Base-by-base conservation (phyloP, 208 protist species). In the Herpetomonas samuelpessoai region DNA sequence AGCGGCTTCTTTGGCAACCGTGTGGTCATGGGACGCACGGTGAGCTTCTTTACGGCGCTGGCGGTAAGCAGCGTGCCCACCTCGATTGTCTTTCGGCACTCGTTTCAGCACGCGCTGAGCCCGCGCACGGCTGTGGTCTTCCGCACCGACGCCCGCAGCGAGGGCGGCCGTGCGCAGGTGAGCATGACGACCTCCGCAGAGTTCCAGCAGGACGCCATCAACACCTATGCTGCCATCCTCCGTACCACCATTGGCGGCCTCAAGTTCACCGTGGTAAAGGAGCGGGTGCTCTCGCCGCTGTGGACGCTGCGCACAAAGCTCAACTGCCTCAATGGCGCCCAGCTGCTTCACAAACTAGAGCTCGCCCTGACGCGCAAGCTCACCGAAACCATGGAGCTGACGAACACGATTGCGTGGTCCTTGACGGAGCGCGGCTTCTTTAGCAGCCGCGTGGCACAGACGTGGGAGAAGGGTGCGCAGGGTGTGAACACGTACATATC, bases 381-480 rank as follows among this genome's bases (percentile, higher is more conserved):
- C 30, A 83, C 82, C 12, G 25, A 52, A 25, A 65, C 57, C n/a
- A 74, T 61, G 16, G 62, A 65, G 54, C 76, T 95, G 30, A 65
- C 85, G 66, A 95, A 84, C 60, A 71, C 70, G 1, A 47, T 88
- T 22, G 68, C 72, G 2, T 80, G 76, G 76, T 92, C 80, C 10
- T 39, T 86, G 10, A 71, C 35, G 24, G 67, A 87, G 51, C 39
- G 79, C 58, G 84, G 88, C 30, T 78, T 75, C 62, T 88, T 91
- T 35, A 74, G 54, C 18, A 77, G 66, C 12, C 50, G 35, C 14
- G 19, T 94, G 39, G 48, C 41, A 26, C 65, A 62, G 18, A 30
- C 59, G 9, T 57, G 44, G 2, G 63, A 72, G 31, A 68, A 69
- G 21, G 53, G 56, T n/a, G 63, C 74, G 48, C 67, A 78, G 41